These are phyloP conservation scores for Skeletonema costatum DNA, from an alignment of 108 stramenopile genomes.

Conservation along the genomic window DNA sequence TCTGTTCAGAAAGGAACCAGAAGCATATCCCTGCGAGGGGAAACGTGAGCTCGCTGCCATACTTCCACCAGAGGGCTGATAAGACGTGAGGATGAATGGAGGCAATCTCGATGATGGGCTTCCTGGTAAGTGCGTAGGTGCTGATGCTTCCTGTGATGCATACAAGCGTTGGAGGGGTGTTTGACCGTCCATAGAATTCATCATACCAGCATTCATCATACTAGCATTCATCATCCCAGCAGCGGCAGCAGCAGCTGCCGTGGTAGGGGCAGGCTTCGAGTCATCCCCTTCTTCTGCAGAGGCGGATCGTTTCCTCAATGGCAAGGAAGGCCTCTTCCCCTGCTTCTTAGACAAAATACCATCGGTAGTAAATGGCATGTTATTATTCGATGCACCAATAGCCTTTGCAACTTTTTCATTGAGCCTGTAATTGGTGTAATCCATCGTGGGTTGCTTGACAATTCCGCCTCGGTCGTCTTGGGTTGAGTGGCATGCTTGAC, in stretches of 20 bases:
- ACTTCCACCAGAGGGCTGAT: neutral
- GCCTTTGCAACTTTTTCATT: neutral
- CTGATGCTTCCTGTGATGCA: neutral
- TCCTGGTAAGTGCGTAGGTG: neutral
- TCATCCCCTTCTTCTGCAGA: neutral
- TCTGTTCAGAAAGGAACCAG: neutral
- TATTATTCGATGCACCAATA: neutral
- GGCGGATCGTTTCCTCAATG: neutral
- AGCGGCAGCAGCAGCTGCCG: neutral
- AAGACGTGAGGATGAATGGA: neutral
- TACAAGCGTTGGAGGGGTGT: neutral
- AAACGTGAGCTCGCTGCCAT: neutral
- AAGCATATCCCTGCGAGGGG: neutral
- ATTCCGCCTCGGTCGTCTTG: neutral
- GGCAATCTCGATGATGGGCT: neutral
- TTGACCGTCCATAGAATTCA: neutral
- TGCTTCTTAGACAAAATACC: neutral
- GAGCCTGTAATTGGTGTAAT: neutral
- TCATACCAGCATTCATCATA: neutral
- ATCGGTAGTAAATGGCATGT: neutral
- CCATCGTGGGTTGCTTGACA: slow-evolving; percentile 1
- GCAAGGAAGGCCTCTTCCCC: neutral
- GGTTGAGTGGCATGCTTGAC: slow-evolving; percentile 1
- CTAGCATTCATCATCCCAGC: neutral
- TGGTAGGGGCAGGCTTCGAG: neutral